Conservation (phyloP, 805 yeast species). For the Groenewaldozyma salmanticensis region DNA sequence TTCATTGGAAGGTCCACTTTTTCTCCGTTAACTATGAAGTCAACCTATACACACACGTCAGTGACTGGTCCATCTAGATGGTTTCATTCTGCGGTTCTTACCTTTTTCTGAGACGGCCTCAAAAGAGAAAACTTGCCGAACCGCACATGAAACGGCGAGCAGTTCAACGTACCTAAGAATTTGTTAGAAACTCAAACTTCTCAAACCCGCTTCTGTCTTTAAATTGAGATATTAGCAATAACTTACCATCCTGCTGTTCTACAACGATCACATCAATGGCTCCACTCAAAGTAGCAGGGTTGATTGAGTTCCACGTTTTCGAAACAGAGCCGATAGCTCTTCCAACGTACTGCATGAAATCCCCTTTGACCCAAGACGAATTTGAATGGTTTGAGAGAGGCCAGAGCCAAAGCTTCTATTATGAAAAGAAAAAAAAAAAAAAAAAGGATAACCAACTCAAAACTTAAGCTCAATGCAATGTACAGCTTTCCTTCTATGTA, state of each 20-base stretch:
- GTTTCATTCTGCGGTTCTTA: constrained; percentile 4
- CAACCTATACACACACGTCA: constrained; percentile 36
- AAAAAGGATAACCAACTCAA: too few relatives aligned
- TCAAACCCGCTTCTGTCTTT: not conserved
- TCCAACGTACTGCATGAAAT: constrained; percentile 86
- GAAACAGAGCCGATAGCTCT: constrained; percentile 92
- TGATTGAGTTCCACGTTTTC: constrained; percentile 93
- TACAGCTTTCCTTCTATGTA: too few relatives aligned
- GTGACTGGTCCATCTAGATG: not conserved
- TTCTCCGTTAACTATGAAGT: constrained; percentile 73
- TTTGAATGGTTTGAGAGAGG: too few relatives aligned
- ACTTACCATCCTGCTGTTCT: constrained; percentile 67
- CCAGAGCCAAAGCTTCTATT: too few relatives aligned
- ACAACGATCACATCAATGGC: constrained; percentile 95
- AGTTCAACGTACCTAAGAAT: constrained; percentile 49
- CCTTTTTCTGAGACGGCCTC: constrained; percentile 87
- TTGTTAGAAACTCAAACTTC: too few relatives aligned
- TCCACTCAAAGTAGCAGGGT: constrained; percentile 93
- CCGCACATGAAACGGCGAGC: constrained; percentile 94
- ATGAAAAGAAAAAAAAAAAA: too few relatives aligned
- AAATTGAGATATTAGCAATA: not conserved
- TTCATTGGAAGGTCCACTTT: constrained; percentile 87
- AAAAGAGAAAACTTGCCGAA: constrained; percentile 90
- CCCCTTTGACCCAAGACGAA: too few relatives aligned
- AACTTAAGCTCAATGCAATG: too few relatives aligned